Evolutionary conservation across 2,329 filamentous ascomycete genomes (phyloP).

Genomic region (Didymella glomerata): DNA sequence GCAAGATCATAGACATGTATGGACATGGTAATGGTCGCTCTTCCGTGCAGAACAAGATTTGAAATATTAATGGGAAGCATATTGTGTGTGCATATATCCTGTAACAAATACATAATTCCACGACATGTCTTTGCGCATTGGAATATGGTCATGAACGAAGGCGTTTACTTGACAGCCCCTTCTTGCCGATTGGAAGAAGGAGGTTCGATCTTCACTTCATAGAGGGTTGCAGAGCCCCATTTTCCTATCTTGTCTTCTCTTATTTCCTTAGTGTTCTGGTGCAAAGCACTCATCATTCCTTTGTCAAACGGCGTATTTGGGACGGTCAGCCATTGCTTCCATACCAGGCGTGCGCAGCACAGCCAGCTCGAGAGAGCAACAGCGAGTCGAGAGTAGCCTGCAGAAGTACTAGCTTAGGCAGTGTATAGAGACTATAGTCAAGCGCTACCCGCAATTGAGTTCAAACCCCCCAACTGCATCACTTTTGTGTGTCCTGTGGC

Average conservation of each 20-base stretch:
- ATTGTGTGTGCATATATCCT: constrained; percentile 39
- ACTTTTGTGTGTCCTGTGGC: not conserved
- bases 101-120: constrained; percentile 25
- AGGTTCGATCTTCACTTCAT: constrained; percentile 13
- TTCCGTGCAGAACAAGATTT: constrained; percentile 39
- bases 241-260: constrained; percentile 9
- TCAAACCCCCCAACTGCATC: not conserved
- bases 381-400: not conserved
- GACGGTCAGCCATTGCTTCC: constrained; percentile 11
- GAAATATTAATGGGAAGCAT: constrained; percentile 31
- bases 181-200: constrained; percentile 18
- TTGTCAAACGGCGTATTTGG: constrained; percentile 22
- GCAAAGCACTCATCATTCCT: constrained; percentile 11
- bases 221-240: constrained; percentile 9
- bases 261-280: constrained; percentile 12
- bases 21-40: constrained; percentile 47
- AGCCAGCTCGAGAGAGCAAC: constrained; percentile 14
- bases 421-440: constrained; percentile 10
- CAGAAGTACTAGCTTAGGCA: constrained; percentile 4
- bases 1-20: constrained; percentile 49
- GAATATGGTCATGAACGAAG: constrained; percentile 36
- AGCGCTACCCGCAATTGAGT: constrained; percentile 4
- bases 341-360: constrained; percentile 18
- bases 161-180: constrained; percentile 27
- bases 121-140: constrained; percentile 26